phyloP scores from a whole-genome alignment of 768 basidiomycete species.

The Sarcodon aspratus region DNA sequence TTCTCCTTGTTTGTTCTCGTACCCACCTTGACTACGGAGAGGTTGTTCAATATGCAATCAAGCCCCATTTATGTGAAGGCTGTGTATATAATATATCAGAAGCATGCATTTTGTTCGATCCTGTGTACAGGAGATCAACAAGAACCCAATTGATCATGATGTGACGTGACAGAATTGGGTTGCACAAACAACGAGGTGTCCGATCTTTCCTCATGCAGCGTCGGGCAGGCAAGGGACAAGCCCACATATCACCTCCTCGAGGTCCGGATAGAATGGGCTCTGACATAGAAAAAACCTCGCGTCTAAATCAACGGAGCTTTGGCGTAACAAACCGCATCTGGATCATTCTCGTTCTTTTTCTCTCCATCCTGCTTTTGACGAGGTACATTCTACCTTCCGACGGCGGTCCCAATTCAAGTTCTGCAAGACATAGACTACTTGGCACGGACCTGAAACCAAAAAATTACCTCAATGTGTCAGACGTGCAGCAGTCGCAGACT shows the following conservation, averaged over 20 bases:
- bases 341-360: slow-evolving; percentile 41
- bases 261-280: slow-evolving; percentile 33
- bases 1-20: too few relatives aligned
- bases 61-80: too few relatives aligned
- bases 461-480: slow-evolving; percentile 69
- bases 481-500: slow-evolving; percentile 22
- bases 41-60: too few relatives aligned
- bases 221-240: slow-evolving; percentile 40
- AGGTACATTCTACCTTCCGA: slow-evolving; percentile 39
- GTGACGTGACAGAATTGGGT: too few relatives aligned
- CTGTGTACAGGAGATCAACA: too few relatives aligned
- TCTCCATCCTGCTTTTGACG: slow-evolving; percentile 43
- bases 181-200: too few relatives aligned
- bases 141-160: too few relatives aligned
- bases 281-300: slow-evolving; percentile 37
- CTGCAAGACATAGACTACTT: slow-evolving; percentile 15
- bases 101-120: too few relatives aligned
- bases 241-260: slow-evolving; percentile 41
- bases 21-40: too few relatives aligned
- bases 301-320: slow-evolving; percentile 43
- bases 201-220: slow-evolving; percentile 37
- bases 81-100: too few relatives aligned
- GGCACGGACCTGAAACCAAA: slow-evolving; percentile 46
- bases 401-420: slow-evolving; percentile 5
- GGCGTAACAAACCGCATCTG: slow-evolving; percentile 64